These are phyloP conservation scores for Neltuma alba DNA, from an alignment of 306 rosid genomes.

Conservation along the genomic window DNA sequence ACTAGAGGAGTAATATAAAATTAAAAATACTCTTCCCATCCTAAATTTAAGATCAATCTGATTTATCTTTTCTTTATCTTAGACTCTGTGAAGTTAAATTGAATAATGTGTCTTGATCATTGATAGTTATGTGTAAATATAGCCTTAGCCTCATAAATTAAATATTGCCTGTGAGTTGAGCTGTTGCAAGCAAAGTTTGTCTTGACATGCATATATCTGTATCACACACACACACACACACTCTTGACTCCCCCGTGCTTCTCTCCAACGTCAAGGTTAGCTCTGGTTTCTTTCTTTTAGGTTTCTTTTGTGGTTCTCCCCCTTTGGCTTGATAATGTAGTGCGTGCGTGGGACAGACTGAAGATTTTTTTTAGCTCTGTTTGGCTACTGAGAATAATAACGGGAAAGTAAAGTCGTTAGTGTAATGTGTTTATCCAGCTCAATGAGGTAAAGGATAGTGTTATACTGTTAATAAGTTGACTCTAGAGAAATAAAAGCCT, in stretches of 20 bases:
- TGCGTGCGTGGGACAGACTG: not conserved
- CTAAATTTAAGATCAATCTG: too few relatives aligned
- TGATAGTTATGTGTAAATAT: too few relatives aligned
- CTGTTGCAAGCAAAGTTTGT: too few relatives aligned
- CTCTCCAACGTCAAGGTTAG: slow-evolving; percentile 89
- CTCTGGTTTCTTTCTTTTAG: slow-evolving; percentile 1
- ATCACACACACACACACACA: too few relatives aligned
- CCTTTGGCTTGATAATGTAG: not conserved
- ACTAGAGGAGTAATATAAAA: too few relatives aligned
- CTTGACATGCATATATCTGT: too few relatives aligned
- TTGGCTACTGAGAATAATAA: slow-evolving; percentile 26
- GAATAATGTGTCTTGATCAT: too few relatives aligned
- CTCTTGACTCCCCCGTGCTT: slow-evolving; percentile 84
- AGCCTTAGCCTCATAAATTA: too few relatives aligned
- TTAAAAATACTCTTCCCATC: too few relatives aligned
- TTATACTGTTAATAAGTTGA: slow-evolving; percentile 35
- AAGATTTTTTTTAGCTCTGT: slow-evolving; percentile 31
- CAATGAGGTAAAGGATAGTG: not conserved
- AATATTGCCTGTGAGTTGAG: too few relatives aligned
- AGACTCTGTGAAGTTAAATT: too few relatives aligned
- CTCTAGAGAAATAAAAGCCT: slow-evolving; percentile 23
- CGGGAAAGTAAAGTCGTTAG: slow-evolving; percentile 22
- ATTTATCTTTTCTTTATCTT: too few relatives aligned
- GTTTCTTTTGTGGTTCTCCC: slow-evolving; percentile 2
- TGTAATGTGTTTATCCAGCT: not conserved